Evolutionary conservation across 495 filamentous ascomycete species (phyloP), one percentile per base, ranked within the genome.

Genomic region (Xylaria telfairii): DNA sequence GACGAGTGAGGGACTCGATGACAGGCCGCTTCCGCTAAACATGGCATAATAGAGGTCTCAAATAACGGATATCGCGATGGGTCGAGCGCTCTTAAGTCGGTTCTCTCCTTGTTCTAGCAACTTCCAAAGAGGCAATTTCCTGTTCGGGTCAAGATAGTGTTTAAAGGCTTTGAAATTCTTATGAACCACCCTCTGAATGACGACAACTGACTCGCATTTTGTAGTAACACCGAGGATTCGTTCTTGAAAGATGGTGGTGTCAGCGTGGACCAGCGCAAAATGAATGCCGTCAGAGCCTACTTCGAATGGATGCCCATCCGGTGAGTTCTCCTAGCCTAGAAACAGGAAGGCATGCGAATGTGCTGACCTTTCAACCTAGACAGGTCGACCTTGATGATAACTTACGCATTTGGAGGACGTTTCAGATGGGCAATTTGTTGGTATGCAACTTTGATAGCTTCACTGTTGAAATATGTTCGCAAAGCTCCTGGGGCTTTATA

Each of bases 361-460:
- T 47, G 5, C 34, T 61, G 32, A 69, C 34, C 1, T 28, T 6
- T 37, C 4, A 17, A 26, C 2, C 42, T 67, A 78, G 76, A 28
- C 89, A 89, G 76, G 85, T 90, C 39, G 88, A 90, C 47, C 89
- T 92, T 83, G 90, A 92, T 74, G 90, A 92, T 78, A 89, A 88
- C 69, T 80, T 92, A 26, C 87, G 90, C 51, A 87, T 92, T 75
- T 92, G 90, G 90, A 85, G 90, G 21, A 79, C 76, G 47, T 92
- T 92, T 79, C 81, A 86, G 59, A 84, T 92, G 72, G 90, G 90
- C 44, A 84, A 87, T 30, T 82, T 91, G 44, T 21, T 71, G 13
- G 74, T 78, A 71, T 30, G 76, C 66, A 56, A 34, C 56, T 8
- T 39, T 47, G 10, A 42, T 53, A 7, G 12, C n/a, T 42, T 28